A percentile compares a stretch with the other conserved stretches of the same genome.
phyloP scores from a whole-genome alignment of 2,329 filamentous ascomycete genomes.

The Sporothrix sp. region DNA sequence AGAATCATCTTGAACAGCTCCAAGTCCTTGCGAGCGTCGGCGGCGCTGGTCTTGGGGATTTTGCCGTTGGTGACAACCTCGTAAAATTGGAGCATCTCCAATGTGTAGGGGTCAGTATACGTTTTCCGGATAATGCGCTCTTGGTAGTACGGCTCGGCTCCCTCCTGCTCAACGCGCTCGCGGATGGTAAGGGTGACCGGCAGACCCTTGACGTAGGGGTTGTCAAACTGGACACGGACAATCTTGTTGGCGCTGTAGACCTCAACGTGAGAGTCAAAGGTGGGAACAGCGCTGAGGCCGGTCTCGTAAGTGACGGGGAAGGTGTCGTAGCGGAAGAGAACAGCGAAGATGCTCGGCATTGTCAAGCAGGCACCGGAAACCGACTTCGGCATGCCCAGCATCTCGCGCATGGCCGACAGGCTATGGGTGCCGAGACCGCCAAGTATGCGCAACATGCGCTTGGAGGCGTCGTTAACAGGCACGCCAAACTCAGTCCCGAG shows the following conservation, averaged over 20 bases:
- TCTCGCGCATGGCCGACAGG: conserved; percentile 44
- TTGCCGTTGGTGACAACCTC: conserved; percentile 19
- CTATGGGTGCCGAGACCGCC: conserved; percentile 42
- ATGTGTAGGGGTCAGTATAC: conserved; percentile 34
- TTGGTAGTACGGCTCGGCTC: conserved; percentile 21
- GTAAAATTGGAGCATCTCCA: conserved; percentile 28
- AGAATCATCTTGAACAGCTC: conserved; percentile 26
- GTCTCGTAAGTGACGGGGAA: conserved; percentile 50
- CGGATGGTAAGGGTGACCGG: conserved; percentile 39
- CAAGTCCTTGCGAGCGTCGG: conserved; percentile 24
- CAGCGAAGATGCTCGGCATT: conserved; percentile 26
- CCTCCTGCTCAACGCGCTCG: conserved; percentile 26
- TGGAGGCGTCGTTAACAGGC: conserved; percentile 12
- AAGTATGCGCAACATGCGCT: neutral
- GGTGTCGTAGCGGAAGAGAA: conserved; percentile 33
- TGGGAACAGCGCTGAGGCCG: conserved; percentile 42
- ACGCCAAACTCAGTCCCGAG: conserved; percentile 26
- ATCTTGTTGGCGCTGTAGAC: conserved; percentile 45
- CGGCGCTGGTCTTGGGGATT: conserved; percentile 22
- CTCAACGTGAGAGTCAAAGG: conserved; percentile 42
- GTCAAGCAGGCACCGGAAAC: conserved; percentile 30
- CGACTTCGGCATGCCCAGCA: conserved; percentile 37
- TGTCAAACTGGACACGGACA: conserved; percentile 45
- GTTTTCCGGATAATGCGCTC: conserved; percentile 32
- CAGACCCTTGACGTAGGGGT: conserved; percentile 47